Evolutionary conservation across 805 yeast species (phyloP), one percentile per base, ranked within the genome.

Genomic region (Hanseniaspora occidentalis): DNA sequence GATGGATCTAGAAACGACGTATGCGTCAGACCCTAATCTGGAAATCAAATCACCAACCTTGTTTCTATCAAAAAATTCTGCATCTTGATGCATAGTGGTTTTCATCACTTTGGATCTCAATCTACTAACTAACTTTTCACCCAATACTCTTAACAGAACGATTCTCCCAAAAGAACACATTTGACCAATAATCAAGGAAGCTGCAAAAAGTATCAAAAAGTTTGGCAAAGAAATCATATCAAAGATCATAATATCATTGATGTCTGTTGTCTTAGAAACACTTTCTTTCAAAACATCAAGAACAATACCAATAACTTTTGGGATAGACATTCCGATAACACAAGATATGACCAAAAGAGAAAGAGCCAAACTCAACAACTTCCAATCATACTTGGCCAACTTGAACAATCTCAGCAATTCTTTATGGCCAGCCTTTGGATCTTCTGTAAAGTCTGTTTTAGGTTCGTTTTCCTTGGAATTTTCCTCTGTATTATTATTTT

Each of bases 11-110:
- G 96, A 75, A 16, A 89, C 94, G 22, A 92, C 77, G 45, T 84
- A 86, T 1, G 96, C 83, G 58, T 92, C 98, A 33, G 84, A 80
- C 13, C 94, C 82, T 39, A 89, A 64, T 44, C 98, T 69, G 9
- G 96, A 85, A 34, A 89, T 86, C 53, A 89, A 68, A 56, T 89
- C 98, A 31, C 98, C 98, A 8, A 86, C 86, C 54, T 89, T 81
- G 46, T 94, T 85, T n/a, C 78, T 75, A 55, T 89, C 98, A 61
- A 86, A 88, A 55, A 92, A 89, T 54, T 82, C 88, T 14, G 95
- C 80, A 57, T 89, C 96, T 54, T 89, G 96, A 35, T 77, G 75
- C 47, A 92, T 69, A 14, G 92, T 76, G 45, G 77, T 81, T 53
- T 75, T 75, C 56, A 86, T 80, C 31, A 88, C 75, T 40, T 79